phyloP scores from a whole-genome alignment of 2,329 filamentous ascomycete genomes.

The Shiraia bambusicola region DNA sequence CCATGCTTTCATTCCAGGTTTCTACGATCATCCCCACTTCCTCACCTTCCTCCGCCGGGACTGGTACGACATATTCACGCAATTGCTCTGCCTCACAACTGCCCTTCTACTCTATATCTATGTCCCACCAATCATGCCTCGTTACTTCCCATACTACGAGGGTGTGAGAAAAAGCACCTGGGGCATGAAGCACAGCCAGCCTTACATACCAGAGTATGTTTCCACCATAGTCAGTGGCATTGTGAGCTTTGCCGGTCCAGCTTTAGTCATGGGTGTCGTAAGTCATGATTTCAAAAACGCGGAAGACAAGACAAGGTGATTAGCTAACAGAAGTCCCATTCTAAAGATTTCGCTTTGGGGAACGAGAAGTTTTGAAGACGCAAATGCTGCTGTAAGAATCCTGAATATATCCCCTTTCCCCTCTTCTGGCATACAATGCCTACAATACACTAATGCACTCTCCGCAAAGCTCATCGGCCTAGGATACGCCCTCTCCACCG shows the following conservation, averaged over 20 bases:
- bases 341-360: slow-evolving; percentile 57
- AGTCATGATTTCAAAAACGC: too few relatives aligned
- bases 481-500: slow-evolving; percentile 30
- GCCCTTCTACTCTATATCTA: slow-evolving; percentile 42
- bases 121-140: slow-evolving; percentile 58
- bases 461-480: slow-evolving; percentile 31
- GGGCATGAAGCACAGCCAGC: slow-evolving; percentile 60
- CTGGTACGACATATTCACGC: slow-evolving; percentile 64
- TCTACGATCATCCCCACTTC: slow-evolving; percentile 16
- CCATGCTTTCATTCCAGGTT: slow-evolving; percentile 9
- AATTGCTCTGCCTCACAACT: slow-evolving; percentile 60
- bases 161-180: slow-evolving; percentile 38
- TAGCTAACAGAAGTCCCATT: too few relatives aligned
- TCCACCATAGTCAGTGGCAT: slow-evolving; percentile 67
- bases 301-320: too few relatives aligned
- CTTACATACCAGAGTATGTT: slow-evolving; percentile 67
- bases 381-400: slow-evolving; percentile 60
- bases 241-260: slow-evolving; percentile 63
- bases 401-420: not conserved
- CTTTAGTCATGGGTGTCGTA: slow-evolving; percentile 58
- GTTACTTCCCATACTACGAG: slow-evolving; percentile 54
- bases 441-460: not conserved
- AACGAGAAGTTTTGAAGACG: slow-evolving; percentile 48
- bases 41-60: slow-evolving; percentile 11
- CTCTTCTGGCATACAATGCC: not conserved